Conservation (phyloP, 1,139 yeast genomes). For the Magnusiomyces tetraspermus region DNA sequence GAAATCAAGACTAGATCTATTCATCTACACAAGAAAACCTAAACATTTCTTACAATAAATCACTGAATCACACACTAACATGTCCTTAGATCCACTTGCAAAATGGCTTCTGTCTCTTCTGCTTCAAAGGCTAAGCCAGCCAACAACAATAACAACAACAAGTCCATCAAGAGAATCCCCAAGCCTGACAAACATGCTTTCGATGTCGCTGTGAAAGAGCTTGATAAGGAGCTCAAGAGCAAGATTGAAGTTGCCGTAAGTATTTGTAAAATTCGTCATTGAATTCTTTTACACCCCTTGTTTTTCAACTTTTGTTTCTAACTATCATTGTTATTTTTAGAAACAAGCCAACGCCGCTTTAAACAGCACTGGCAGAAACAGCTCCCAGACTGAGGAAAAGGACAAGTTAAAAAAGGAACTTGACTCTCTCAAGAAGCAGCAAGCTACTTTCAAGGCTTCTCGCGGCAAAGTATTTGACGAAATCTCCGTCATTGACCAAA, state of each 20-base stretch:
- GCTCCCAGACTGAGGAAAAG: slow-evolving; percentile 40
- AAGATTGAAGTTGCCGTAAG: slow-evolving; percentile 40
- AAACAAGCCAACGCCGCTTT: slow-evolving; percentile 22
- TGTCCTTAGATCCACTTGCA: neutral
- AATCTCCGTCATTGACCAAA: slow-evolving; percentile 60
- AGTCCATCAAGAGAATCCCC: slow-evolving; percentile 21
- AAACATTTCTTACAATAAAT: neutral
- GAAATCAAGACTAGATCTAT: too few species aligned
- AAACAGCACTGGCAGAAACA: slow-evolving; percentile 28
- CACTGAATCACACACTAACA: neutral
- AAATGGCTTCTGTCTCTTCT: slow-evolving; percentile 7
- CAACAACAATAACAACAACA: slow-evolving; percentile 14
- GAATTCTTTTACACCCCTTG: slow-evolving; percentile 6
- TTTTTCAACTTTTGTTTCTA: slow-evolving; percentile 14
- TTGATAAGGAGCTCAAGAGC: slow-evolving; percentile 61
- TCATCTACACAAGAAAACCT: neutral
- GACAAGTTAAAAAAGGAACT: slow-evolving; percentile 58
- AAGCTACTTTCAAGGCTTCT: slow-evolving; percentile 60
- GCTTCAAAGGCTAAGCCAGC: slow-evolving; percentile 15
- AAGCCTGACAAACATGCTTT: slow-evolving; percentile 38
- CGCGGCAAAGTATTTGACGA: slow-evolving; percentile 63
- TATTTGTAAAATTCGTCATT: slow-evolving; percentile 17
- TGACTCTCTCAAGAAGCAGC: slow-evolving; percentile 54
- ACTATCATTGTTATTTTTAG: slow-evolving; percentile 20
- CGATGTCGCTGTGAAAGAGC: slow-evolving; percentile 54